phyloP scores from a whole-genome alignment of 805 yeast species.

The Hanseniaspora singularis region DNA sequence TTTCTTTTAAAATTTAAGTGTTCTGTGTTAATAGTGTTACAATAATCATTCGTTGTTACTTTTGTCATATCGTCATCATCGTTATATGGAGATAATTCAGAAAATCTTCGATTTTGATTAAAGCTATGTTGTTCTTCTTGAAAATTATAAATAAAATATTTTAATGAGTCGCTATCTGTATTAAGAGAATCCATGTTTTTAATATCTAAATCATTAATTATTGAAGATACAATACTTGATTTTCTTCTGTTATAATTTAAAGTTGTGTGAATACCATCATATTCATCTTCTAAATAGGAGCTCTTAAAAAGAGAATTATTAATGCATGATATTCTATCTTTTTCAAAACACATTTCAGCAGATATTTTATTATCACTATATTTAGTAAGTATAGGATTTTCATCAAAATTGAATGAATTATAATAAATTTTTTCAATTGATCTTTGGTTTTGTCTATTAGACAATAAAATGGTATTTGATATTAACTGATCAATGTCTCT shows the following conservation, averaged over 20 bases:
- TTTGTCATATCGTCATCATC: no score
- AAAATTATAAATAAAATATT: background rate
- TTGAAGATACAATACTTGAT: constrained; percentile 11
- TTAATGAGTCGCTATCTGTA: background rate
- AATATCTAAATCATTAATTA: constrained; percentile 2
- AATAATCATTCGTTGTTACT: no score
- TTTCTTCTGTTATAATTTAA: background rate
- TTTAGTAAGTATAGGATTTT: background rate
- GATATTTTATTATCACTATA: background rate
- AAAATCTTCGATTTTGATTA: no score
- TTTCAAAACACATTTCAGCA: background rate
- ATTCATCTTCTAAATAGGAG: background rate
- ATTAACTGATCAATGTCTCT: constrained; percentile 4
- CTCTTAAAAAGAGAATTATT: no score
- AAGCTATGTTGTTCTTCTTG: no score
- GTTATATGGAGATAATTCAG: no score
- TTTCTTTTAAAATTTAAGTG: no score
- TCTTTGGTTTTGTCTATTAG: background rate
- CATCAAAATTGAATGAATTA: constrained; percentile 10
- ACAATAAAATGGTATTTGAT: constrained; percentile 1
- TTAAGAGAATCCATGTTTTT: background rate
- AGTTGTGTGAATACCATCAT: background rate
- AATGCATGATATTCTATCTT: background rate
- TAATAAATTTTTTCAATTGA: constrained; percentile 1
- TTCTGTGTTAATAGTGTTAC: no score